Evolutionary conservation across 768 basidiomycete genomes (phyloP), one percentile per base, ranked within the genome.

Genomic region (Podaxis mareebaensis): DNA sequence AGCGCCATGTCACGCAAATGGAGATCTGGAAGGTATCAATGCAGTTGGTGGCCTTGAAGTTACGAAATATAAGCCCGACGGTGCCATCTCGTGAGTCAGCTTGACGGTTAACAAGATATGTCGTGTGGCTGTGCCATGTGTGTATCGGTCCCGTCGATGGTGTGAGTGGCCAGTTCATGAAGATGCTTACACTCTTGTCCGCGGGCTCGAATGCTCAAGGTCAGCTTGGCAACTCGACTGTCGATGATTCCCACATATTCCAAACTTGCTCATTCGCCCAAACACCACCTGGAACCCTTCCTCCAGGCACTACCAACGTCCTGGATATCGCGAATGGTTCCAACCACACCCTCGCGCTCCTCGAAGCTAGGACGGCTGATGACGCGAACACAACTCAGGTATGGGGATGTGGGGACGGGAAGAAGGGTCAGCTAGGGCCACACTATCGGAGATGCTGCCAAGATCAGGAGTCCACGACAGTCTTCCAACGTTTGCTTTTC

Each of bases 371-470:
- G n/a, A 72, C 71, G 12, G 42, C 53, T 22, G 56, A 64, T 44
- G 71, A 69, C 12, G 33, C 17, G 30, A 66, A 55, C 15, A 10
- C 51, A 15, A 55, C 22, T 6, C 80, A 84, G 57, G 71, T 95
- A 4, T 93, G 91, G 86, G 92, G 87, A 0, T 85, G 85, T 61
- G 95, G 95, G 3, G 88, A 91, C 61, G 88, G 89, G 22, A 71
- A 77, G 1, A 76, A 74, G 56, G 91, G 92, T 0, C 95, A 96
- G 67, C 84, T 96, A 0, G 93, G 92, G 4, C 77, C 73, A 0
- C 68, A 68, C 6, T 79, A 77, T 57, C 68, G 63, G 48, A 58
- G 67, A 24, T 56, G 66, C 59, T 54, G 68, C 44, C 58, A 54
- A 24, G 44, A 65, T 17, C 59, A 68, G 51, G 55, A 65, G 52